phyloP scores from a whole-genome alignment of 129 eudicot genomes.

The Escallonia rubra region DNA sequence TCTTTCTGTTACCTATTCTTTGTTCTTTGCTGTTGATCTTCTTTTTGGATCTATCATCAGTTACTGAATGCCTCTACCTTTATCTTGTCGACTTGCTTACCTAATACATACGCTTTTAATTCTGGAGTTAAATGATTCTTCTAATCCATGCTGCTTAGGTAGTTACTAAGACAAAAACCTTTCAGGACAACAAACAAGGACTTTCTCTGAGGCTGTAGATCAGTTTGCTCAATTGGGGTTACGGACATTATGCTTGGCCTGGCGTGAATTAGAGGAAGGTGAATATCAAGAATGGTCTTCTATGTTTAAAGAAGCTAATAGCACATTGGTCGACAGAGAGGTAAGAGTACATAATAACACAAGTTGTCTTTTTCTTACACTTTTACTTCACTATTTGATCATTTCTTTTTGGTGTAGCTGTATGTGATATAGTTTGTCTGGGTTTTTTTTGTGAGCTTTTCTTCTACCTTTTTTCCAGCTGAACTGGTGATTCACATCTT shows the following conservation, averaged over 20 bases:
- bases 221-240: constrained; percentile 88
- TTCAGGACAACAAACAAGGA: constrained; percentile 73
- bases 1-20: too few species aligned
- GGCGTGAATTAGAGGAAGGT: constrained; percentile 79
- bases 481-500: neutral
- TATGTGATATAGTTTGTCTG: neutral
- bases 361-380: neutral
- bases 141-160: too few species aligned
- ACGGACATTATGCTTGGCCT: constrained; percentile 90
- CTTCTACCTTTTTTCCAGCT: neutral
- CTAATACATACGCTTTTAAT: too few species aligned
- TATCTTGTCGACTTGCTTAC: too few species aligned
- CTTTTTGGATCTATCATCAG: too few species aligned
- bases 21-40: too few species aligned
- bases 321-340: constrained; percentile 95
- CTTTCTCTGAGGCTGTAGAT: constrained; percentile 87
- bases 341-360: constrained; percentile 25
- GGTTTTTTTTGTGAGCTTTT: neutral
- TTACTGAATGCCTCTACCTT: too few species aligned
- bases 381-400: neutral
- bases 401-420: neutral
- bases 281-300: constrained; percentile 89
- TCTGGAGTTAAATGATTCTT: too few species aligned
- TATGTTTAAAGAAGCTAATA: constrained; percentile 88
- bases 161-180: constrained; percentile 8